phyloP scores from a whole-genome alignment of 2,329 filamentous ascomycete species.

The Fusarium poae region DNA sequence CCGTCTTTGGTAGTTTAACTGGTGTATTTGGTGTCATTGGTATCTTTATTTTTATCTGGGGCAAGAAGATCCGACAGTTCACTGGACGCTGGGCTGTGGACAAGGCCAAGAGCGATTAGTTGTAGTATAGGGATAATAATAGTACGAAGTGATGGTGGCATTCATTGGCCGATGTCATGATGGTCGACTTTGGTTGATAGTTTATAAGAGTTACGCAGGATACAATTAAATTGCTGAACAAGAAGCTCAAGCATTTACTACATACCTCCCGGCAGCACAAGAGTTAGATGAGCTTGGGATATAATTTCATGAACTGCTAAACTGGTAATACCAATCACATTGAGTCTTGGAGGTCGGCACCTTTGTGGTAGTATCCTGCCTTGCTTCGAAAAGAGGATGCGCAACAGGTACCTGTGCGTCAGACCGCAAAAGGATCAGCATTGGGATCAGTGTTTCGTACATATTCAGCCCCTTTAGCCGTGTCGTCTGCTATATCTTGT shows the following conservation, averaged over 20 bases:
- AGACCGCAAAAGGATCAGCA: constrained; percentile 67
- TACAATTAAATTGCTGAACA: neutral
- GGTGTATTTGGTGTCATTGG: constrained; percentile 21
- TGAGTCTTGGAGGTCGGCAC: neutral
- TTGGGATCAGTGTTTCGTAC: constrained; percentile 63
- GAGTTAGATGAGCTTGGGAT: neutral
- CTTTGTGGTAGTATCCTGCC: neutral
- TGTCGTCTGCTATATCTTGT: constrained; percentile 59
- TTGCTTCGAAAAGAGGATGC: neutral
- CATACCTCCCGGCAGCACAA: neutral
- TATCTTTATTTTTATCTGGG: constrained; percentile 21
- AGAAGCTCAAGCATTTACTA: neutral
- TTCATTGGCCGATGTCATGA: neutral
- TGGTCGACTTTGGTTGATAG: neutral
- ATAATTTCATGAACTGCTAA: neutral
- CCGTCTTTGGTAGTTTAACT: constrained; percentile 17
- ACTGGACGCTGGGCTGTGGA: constrained; percentile 17
- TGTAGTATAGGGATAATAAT: too few relatives aligned
- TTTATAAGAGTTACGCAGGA: neutral
- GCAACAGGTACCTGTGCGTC: neutral
- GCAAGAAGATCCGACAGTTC: constrained; percentile 19
- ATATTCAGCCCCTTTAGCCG: constrained; percentile 70
- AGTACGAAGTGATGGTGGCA: neutral
- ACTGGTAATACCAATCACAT: neutral
- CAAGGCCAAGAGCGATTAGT: constrained; percentile 22